Percentiles rank a stretch among this genome's conserved stretches.
These are phyloP conservation scores for Crotalaria pallida DNA, from an alignment of 306 rosid species.

Conservation along the genomic window DNA sequence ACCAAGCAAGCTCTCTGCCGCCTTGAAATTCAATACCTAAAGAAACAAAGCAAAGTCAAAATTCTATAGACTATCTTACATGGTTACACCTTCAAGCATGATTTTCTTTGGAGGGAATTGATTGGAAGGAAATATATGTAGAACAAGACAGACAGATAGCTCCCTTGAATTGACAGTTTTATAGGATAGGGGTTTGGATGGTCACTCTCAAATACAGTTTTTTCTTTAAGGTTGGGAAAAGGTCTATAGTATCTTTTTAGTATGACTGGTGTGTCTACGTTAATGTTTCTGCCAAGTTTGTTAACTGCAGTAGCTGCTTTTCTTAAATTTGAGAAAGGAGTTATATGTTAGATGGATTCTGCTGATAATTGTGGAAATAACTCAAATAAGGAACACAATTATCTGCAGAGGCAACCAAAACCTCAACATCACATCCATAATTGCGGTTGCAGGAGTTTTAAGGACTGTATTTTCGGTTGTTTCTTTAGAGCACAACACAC, in stretches of 20 bases:
- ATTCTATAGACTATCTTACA: constrained; percentile 14
- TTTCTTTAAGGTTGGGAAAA: too few relatives aligned
- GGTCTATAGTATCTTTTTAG: too few relatives aligned
- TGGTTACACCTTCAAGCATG: background rate
- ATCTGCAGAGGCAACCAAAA: too few relatives aligned
- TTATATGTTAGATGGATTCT: background rate
- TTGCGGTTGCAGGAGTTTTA: background rate
- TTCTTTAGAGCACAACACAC: background rate
- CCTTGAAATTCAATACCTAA: constrained; percentile 68
- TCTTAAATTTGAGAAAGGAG: background rate
- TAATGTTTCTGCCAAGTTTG: background rate
- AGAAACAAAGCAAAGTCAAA: constrained; percentile 21
- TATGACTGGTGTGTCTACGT: background rate
- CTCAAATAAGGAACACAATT: background rate
- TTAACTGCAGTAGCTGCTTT: background rate
- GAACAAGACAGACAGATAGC: background rate
- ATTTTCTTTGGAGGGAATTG: background rate
- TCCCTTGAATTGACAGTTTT: background rate
- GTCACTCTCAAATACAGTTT: background rate
- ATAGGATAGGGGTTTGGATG: background rate
- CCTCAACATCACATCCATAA: too few relatives aligned
- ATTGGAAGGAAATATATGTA: background rate
- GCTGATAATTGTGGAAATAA: background rate
- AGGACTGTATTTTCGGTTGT: background rate
- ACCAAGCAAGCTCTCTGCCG: constrained; percentile 33